Conservation (phyloP, 129 eudicot genomes). For the Flaveria linearis region DNA sequence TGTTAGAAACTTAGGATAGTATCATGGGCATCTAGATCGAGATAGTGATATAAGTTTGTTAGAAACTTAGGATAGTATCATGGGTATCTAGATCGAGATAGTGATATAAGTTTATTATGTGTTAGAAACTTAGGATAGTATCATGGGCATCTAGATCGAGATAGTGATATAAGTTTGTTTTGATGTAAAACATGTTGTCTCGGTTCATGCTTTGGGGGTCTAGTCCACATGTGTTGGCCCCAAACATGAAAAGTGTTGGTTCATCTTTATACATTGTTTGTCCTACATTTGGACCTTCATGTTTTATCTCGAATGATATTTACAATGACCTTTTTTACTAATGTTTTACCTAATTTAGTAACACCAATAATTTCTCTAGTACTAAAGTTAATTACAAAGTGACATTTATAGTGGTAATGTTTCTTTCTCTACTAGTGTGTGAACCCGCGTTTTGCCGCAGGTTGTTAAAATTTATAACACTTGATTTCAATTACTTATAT, state of each 20-base stretch:
- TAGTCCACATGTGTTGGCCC: constrained; percentile 35
- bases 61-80: neutral
- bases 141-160: constrained; percentile 1
- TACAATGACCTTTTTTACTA: too few species aligned
- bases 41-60: constrained; percentile 29
- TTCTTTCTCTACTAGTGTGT: too few species aligned
- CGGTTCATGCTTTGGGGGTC: constrained; percentile 26
- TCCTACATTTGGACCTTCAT: constrained; percentile 12
- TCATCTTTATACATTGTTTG: constrained; percentile 23
- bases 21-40: constrained; percentile 1
- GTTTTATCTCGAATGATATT: neutral
- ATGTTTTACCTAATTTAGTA: neutral
- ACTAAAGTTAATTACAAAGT: too few species aligned
- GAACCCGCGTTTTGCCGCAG: too few species aligned
- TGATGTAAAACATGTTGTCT: constrained; percentile 24
- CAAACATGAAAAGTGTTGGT: constrained; percentile 23
- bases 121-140: neutral
- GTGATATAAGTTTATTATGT: constrained; percentile 21
- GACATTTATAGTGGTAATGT: too few species aligned
- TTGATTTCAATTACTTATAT: too few species aligned
- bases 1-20: neutral
- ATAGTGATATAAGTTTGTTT: constrained; percentile 29
- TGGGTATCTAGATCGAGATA: constrained; percentile 5
- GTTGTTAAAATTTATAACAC: too few species aligned
- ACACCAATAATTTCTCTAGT: neutral